Conservation (phyloP, 129 eudicot species). For the Pulicaria dysenterica region DNA sequence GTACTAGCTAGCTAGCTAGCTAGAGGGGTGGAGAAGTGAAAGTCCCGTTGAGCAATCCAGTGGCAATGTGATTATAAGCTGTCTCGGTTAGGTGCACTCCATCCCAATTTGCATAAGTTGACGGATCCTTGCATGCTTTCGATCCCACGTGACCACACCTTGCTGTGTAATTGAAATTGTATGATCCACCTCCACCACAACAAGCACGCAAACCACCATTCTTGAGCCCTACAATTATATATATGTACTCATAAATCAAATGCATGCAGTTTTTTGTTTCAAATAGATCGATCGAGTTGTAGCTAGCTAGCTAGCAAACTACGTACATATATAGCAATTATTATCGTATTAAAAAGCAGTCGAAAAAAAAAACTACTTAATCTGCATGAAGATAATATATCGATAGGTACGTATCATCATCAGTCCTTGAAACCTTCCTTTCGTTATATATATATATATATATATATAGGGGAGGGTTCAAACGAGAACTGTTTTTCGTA, state of each 20-base stretch:
- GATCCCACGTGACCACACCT: slow-evolving; percentile 72
- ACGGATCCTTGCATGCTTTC: slow-evolving; percentile 48
- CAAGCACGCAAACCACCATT: slow-evolving; percentile 58
- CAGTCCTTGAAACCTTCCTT: too few relatives aligned
- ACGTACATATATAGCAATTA: too few relatives aligned
- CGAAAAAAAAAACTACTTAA: too few relatives aligned
- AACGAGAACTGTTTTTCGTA: too few relatives aligned
- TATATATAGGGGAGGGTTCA: too few relatives aligned
- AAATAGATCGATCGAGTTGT: background rate
- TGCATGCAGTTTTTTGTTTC: background rate
- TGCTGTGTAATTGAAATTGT: slow-evolving; percentile 67
- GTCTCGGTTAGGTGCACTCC: slow-evolving; percentile 72
- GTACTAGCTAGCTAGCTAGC: background rate
- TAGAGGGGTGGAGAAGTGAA: slow-evolving; percentile 55
- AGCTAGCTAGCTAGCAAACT: too few relatives aligned
- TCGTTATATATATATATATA: too few relatives aligned
- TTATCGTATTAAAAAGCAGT: too few relatives aligned
- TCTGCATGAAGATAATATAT: too few relatives aligned
- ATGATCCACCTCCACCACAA: slow-evolving; percentile 88
- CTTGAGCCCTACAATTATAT: slow-evolving; percentile 41
- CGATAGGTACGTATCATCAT: too few relatives aligned
- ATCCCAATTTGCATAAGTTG: slow-evolving; percentile 65
- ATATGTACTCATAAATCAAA: background rate
- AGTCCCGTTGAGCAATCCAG: slow-evolving; percentile 56
- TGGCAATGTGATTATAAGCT: slow-evolving; percentile 59